Base-by-base conservation (phyloP, 495 filamentous ascomycete genomes). In the Penicillium nucicola region DNA sequence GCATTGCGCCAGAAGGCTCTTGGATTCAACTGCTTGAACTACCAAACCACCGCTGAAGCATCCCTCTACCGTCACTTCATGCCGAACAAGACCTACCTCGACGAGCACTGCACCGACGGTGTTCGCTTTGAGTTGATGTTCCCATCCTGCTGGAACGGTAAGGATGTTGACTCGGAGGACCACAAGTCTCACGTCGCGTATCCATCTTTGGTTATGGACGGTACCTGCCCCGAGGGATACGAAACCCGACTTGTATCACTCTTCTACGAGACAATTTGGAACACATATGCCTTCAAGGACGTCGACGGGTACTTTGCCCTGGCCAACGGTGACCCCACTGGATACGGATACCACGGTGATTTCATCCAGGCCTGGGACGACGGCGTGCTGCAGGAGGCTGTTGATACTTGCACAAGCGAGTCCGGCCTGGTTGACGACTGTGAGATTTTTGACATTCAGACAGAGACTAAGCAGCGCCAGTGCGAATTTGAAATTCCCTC, bases 21-120 rank as follows among this genome's bases (percentile, higher is more conserved):
- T 23, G 92, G 92, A 2, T 96, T 92, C 77, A 96, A 96, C 72
- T 97, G 92, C 66, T 67, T 97, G 42, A 79, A 96, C 78, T 95
- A 95, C 59, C 46, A 58, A 17, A 31, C 45, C 0, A 52, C 64
- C 0, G 58, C 84, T 15, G 90, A 96, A 61, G 74, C 77, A 1
- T 84, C 89, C 13, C 72, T 96, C n/a, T 84, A 77, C 43, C 87
- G 92, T 37, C 89, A 93, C 63, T 84, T 79, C 58, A 38, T 97
- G 57, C 92, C 92, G 0, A 80, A 86, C 47, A 93, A 96, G 77
- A 67, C 67, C 1, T 93, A 76, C 55, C 74, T 95, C 23, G 89
- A 95, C 58, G 76, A 71, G 33, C 80, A 92, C 58, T 96, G 91
- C 62, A 60, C 61, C 0, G 80, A 93, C 55, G 91, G 91, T 41